phyloP scores from a whole-genome alignment of 2,329 filamentous ascomycete genomes.

The Fusarium vanettenii region DNA sequence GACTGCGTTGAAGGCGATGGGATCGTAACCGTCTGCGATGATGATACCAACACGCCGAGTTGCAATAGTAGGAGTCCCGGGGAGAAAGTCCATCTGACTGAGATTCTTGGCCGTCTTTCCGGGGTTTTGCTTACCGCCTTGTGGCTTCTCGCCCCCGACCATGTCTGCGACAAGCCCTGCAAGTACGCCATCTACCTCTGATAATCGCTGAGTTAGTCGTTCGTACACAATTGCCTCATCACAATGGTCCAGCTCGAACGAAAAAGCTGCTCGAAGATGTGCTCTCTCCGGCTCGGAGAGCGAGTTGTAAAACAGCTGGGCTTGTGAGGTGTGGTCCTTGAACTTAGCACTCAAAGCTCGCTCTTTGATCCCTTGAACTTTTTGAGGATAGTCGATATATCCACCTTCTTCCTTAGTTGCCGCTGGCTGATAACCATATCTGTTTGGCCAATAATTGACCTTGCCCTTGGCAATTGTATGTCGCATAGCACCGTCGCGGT shows the following conservation, averaged over 20 bases:
- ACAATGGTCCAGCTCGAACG: constrained; percentile 85
- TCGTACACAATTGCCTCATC: constrained; percentile 83
- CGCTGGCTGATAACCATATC: constrained; percentile 73
- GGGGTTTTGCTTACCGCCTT: constrained; percentile 60
- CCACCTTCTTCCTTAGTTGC: constrained; percentile 71
- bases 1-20: constrained; percentile 72
- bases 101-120: constrained; percentile 75
- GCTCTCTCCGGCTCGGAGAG: constrained; percentile 75
- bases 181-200: constrained; percentile 78
- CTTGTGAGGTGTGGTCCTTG: constrained; percentile 80
- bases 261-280: constrained; percentile 76
- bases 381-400: constrained; percentile 74
- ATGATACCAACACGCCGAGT: constrained; percentile 80
- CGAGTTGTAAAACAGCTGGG: constrained; percentile 87
- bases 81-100: constrained; percentile 75
- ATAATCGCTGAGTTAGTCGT: constrained; percentile 73
- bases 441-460: constrained; percentile 74
- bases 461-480: constrained; percentile 77
- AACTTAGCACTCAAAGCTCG: constrained; percentile 79
- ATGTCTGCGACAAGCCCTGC: constrained; percentile 76
- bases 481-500: constrained; percentile 78
- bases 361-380: constrained; percentile 76
- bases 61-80: constrained; percentile 73
- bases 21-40: constrained; percentile 82
- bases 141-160: constrained; percentile 72